Percentiles rank a stretch among this genome's conserved stretches.
These are phyloP conservation scores for Penicillium fimorum DNA, from an alignment of 495 filamentous ascomycete species.

Conservation along the genomic window DNA sequence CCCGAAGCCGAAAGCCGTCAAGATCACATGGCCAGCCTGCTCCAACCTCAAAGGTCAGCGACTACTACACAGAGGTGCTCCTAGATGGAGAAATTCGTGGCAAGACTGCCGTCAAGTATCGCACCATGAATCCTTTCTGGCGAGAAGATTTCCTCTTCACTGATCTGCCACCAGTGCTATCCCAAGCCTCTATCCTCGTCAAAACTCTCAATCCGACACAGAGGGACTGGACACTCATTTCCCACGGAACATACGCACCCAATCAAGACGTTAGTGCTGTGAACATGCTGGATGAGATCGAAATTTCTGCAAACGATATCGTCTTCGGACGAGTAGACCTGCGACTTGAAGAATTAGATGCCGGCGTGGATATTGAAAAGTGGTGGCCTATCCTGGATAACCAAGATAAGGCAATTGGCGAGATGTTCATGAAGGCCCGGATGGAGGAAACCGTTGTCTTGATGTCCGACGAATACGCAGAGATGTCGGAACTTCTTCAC, in stretches of 20 bases:
- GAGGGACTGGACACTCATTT: slow-evolving; percentile 52
- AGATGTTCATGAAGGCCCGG: slow-evolving; percentile 80
- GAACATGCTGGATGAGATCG: slow-evolving; percentile 49
- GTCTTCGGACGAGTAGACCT: slow-evolving; percentile 77
- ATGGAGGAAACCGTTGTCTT: slow-evolving; percentile 88
- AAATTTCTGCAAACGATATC: slow-evolving; percentile 54
- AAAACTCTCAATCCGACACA: slow-evolving; percentile 61
- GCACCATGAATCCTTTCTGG: slow-evolving; percentile 89
- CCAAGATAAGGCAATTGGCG: slow-evolving; percentile 70
- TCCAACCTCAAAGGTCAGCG: slow-evolving; percentile 33
- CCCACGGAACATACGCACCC: slow-evolving; percentile 46
- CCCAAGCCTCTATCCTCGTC: slow-evolving; percentile 75
- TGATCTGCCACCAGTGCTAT: slow-evolving; percentile 78
- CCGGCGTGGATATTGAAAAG: slow-evolving; percentile 76
- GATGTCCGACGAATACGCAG: slow-evolving; percentile 80
- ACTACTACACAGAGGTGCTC: slow-evolving; percentile 87
- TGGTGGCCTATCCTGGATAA: slow-evolving; percentile 85
- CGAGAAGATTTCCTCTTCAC: slow-evolving; percentile 85
- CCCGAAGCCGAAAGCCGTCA: slow-evolving; percentile 42
- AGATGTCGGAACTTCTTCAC: slow-evolving; percentile 80
- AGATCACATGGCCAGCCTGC: slow-evolving; percentile 34
- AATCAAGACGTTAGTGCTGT: slow-evolving; percentile 44
- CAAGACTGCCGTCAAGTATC: slow-evolving; percentile 77
- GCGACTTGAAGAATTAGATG: slow-evolving; percentile 76
- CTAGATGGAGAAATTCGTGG: slow-evolving; percentile 87